Percentiles rank a stretch among this genome's conserved stretches.
Evolutionary conservation across 768 basidiomycete genomes (phyloP).

Genomic region (Boletus eberwhitei): DNA sequence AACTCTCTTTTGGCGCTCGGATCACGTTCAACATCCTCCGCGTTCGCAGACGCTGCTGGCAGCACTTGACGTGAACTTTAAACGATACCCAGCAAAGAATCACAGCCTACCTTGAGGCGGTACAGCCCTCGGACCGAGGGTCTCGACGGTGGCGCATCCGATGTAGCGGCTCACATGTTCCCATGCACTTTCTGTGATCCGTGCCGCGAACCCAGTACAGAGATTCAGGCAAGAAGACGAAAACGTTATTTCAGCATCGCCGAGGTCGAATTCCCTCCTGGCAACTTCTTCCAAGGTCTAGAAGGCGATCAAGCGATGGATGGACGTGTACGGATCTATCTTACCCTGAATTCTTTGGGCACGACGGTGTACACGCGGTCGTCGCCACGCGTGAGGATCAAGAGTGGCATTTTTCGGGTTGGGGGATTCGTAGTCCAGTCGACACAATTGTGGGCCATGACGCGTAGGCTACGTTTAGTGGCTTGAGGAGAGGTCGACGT

Average conservation of each 20-base stretch:
- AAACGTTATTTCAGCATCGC: slow-evolving; percentile 9
- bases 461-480: background rate
- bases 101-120: background rate
- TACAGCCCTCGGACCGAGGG: background rate
- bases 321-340: background rate
- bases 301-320: background rate
- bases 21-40: background rate
- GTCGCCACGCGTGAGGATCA: slow-evolving; percentile 18
- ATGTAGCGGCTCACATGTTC: slow-evolving; percentile 15
- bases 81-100: background rate
- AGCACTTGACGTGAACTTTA: background rate
- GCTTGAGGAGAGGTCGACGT: background rate
- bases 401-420: slow-evolving; percentile 14
- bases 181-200: slow-evolving; percentile 24
- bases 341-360: slow-evolving; percentile 17
- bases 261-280: slow-evolving; percentile 20
- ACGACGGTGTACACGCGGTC: slow-evolving; percentile 18
- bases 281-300: slow-evolving; percentile 20
- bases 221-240: slow-evolving; percentile 22
- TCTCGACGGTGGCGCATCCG: slow-evolving; percentile 22
- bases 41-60: background rate
- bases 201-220: slow-evolving; percentile 17
- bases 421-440: slow-evolving; percentile 25
- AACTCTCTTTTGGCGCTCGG: background rate
- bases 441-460: slow-evolving; percentile 26